Conservation (phyloP, 2,329 filamentous ascomycete species). For the Seiridium cupressi region DNA sequence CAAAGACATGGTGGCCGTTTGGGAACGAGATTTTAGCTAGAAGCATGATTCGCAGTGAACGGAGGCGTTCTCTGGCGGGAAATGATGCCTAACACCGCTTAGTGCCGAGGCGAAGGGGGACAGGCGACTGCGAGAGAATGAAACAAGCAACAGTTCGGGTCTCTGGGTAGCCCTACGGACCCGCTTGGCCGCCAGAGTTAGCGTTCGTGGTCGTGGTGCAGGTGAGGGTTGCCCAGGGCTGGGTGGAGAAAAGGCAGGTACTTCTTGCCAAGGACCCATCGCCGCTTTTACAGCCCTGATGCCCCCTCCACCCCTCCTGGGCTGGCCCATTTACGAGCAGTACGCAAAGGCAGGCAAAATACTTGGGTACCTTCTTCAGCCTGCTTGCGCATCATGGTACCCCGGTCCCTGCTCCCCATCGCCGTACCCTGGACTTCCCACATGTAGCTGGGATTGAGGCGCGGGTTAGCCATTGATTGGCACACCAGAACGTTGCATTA, state of each 20-base stretch:
- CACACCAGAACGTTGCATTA: constrained; percentile 11
- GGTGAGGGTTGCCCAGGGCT: too few species aligned
- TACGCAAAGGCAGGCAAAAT: constrained; percentile 1
- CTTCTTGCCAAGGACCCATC: background rate
- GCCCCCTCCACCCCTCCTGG: background rate
- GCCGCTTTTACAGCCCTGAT: background rate
- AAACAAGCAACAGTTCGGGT: background rate
- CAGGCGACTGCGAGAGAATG: background rate
- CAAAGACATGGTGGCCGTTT: too few species aligned
- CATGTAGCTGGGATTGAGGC: constrained; percentile 9
- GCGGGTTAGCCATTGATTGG: constrained; percentile 3
- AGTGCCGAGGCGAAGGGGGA: background rate
- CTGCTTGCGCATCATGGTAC: too few species aligned
- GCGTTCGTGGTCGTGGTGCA: background rate
- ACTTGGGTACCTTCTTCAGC: constrained; percentile 6
- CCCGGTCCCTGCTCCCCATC: background rate
- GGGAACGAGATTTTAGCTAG: too few species aligned
- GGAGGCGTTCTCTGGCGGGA: background rate
- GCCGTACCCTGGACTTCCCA: background rate
- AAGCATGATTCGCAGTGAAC: background rate
- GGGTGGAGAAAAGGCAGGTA: too few species aligned
- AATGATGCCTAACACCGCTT: background rate
- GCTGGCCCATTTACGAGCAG: background rate
- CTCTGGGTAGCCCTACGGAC: constrained; percentile 5
- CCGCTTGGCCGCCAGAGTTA: background rate